Percentiles rank a stretch among this genome's conserved stretches.
phyloP scores from a whole-genome alignment of 768 basidiomycete species.

The Mycena galericulata region DNA sequence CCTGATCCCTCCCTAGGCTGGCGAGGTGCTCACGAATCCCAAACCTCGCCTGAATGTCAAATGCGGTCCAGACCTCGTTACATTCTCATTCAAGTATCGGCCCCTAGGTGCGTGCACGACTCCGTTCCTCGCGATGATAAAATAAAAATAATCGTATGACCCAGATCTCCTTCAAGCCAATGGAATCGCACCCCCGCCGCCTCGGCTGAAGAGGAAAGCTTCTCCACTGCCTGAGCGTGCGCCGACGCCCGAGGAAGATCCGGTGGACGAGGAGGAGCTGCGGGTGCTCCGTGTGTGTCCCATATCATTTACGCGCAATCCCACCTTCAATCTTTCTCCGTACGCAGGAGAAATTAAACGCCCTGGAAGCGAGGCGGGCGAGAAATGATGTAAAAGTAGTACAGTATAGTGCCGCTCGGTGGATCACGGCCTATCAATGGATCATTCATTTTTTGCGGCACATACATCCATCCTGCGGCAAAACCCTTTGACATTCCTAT shows the following conservation, averaged over 20 bases:
- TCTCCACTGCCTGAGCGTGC: background rate
- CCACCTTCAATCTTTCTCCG: background rate
- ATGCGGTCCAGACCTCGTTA: slow-evolving; percentile 4
- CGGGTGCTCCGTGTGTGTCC: slow-evolving; percentile 23
- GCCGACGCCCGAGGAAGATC: background rate
- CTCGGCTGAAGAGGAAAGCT: background rate
- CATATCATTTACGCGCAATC: background rate
- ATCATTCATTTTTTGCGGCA: too few relatives aligned
- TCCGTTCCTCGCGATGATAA: background rate
- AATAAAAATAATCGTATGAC: too few relatives aligned
- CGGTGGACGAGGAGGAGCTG: background rate
- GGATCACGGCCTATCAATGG: too few relatives aligned
- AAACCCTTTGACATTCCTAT: too few relatives aligned
- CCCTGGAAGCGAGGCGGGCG: background rate
- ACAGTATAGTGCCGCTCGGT: too few relatives aligned
- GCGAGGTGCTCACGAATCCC: background rate
- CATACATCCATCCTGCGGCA: too few relatives aligned
- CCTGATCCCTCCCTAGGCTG: background rate
- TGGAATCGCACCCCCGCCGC: slow-evolving; percentile 16
- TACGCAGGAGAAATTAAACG: slow-evolving; percentile 1
- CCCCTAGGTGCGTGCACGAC: background rate
- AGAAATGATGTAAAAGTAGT: too few relatives aligned
- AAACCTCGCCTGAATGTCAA: rapidly evolving
- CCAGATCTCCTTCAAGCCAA: slow-evolving; percentile 27
- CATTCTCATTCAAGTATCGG: slow-evolving; percentile 24